Evolutionary conservation across 495 filamentous ascomycete genomes (phyloP), one percentile per base, ranked within the genome.

Genomic region (Aspergillus sparsus): DNA sequence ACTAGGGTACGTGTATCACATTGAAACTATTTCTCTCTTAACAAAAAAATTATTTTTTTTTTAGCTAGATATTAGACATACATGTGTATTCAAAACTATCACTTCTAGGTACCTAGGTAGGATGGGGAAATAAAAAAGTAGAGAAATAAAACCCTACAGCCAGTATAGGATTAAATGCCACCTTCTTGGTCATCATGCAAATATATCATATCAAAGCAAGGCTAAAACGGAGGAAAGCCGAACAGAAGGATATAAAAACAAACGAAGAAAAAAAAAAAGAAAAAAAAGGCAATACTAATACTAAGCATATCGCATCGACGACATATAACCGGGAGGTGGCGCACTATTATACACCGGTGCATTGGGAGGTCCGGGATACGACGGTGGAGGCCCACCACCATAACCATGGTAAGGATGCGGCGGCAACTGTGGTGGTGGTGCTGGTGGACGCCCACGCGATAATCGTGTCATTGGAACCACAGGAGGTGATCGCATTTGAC

Each of bases 321-420:
- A 42, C 42, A 44, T 54, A 31, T 60, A 60, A 5, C 58, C 58
- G 10, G 58, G 58, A 11, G 58, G 58, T 10, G 58, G 58, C 7
- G 32, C 50, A 1, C 54, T 39, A 15, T 52, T 32, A 46, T 53
- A 45, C 16, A 5, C n/a, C 12, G 49, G 49, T 33, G 13, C 21
- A 34, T 34, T 6, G 21, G 44, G 9, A 16, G 45, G 52, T 9
- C 37, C 59, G 9, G 49, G 18, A 18, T 62, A 57, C 13, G 12
- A 33, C 15, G 54, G 47, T 13, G 53, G 31, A 56, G 42, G 21
- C 34, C 16, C 41, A 39, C 16, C 41, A 39, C 33, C 18, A 47
- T 42, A 62, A 60, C 66, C 68, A n/a, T 60, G 56, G 41, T 60
- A 66, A 21, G 56, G 68, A 34, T 49, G 53, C 27, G 57, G 57